Evolutionary conservation across 768 basidiomycete genomes (phyloP).

Genomic region (Serpula lacrymans): DNA sequence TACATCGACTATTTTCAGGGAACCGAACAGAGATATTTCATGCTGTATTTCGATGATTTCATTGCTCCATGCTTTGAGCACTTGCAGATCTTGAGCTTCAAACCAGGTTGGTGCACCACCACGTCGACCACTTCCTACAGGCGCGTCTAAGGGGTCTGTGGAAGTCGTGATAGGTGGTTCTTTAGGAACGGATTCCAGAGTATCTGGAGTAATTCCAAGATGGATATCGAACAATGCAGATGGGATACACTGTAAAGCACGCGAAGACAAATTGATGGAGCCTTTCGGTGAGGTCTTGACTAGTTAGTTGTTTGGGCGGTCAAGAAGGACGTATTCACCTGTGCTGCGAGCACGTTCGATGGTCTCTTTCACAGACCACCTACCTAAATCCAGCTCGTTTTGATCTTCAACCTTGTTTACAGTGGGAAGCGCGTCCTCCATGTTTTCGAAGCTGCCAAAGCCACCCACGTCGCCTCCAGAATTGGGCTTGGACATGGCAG

Average conservation of each 20-base stretch:
- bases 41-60: constrained; percentile 76
- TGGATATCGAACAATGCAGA: constrained; percentile 79
- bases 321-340: constrained; percentile 48
- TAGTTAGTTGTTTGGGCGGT: constrained; percentile 41
- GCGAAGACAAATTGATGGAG: constrained; percentile 70
- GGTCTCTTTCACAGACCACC: constrained; percentile 66
- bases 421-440: constrained; percentile 49
- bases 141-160: constrained; percentile 29
- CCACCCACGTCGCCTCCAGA: constrained; percentile 20
- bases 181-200: constrained; percentile 59
- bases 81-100: constrained; percentile 73
- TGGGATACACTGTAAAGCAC: constrained; percentile 69
- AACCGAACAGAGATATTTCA: constrained; percentile 82
- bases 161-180: constrained; percentile 50
- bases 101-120: constrained; percentile 64
- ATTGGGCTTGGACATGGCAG: constrained; percentile 21
- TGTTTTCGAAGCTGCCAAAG: constrained; percentile 34
- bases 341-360: constrained; percentile 76
- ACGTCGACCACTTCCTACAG: constrained; percentile 39
- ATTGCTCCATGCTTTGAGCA: constrained; percentile 79
- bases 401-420: constrained; percentile 39
- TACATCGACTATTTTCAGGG: constrained; percentile 77
- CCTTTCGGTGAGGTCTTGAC: constrained; percentile 50
- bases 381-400: constrained; percentile 50
- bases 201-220: constrained; percentile 68